Evolutionary conservation across 768 basidiomycete genomes (phyloP).

Genomic region (Russula virescens): DNA sequence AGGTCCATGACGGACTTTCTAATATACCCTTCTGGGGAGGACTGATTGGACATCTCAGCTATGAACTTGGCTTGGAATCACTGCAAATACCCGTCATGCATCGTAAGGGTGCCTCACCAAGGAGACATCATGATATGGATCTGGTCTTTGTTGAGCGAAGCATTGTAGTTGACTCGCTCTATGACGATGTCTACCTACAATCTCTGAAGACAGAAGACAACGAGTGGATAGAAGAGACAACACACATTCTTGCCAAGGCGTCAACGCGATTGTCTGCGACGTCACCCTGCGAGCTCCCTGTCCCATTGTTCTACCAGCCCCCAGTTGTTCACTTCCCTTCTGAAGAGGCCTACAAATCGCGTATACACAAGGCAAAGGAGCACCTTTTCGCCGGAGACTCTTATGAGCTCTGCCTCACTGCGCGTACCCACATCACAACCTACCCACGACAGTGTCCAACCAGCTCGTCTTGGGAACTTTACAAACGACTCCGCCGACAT

Average conservation of each 20-base stretch:
- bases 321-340: slow-evolving; percentile 49
- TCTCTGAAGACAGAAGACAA: slow-evolving; percentile 54
- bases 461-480: slow-evolving; percentile 65
- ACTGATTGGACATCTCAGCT: slow-evolving; percentile 69
- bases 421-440: slow-evolving; percentile 54
- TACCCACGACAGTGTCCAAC: slow-evolving; percentile 25
- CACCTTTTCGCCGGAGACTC: slow-evolving; percentile 78
- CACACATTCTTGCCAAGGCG: slow-evolving; percentile 29
- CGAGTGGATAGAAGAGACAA: slow-evolving; percentile 52
- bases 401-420: slow-evolving; percentile 90
- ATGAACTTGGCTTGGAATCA: slow-evolving; percentile 66
- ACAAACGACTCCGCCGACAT: slow-evolving; percentile 58
- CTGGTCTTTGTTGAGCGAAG: slow-evolving; percentile 75
- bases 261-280: slow-evolving; percentile 11
- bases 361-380: slow-evolving; percentile 67
- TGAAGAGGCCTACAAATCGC: slow-evolving; percentile 54
- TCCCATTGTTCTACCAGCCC: slow-evolving; percentile 8
- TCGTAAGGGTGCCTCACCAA: slow-evolving; percentile 25
- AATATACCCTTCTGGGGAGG: slow-evolving; percentile 82
- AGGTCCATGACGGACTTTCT: slow-evolving; percentile 41
- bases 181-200: slow-evolving; percentile 53
- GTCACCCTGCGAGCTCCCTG: not conserved
- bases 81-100: slow-evolving; percentile 41
- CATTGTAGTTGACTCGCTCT: slow-evolving; percentile 55
- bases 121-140: slow-evolving; percentile 63